These are phyloP conservation scores for Eutrema salsugineum DNA, from an alignment of 441 rosid genomes.

Conservation along the genomic window DNA sequence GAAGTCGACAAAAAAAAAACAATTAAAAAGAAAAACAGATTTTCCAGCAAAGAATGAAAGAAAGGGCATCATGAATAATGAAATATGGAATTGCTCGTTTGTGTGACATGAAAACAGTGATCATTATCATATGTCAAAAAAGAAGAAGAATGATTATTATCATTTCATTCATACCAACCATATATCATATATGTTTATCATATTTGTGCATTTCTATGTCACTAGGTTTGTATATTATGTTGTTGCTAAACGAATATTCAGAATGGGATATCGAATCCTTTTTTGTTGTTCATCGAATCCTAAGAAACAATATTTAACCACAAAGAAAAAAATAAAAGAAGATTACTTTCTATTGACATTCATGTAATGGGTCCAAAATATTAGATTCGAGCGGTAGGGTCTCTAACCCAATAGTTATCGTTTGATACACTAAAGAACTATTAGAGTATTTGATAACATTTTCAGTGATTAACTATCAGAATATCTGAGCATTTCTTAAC, in stretches of 20 bases:
- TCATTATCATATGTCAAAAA: neutral
- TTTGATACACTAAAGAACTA: neutral
- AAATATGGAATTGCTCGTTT: neutral
- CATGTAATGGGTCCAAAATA: constrained; percentile 18
- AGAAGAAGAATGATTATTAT: neutral
- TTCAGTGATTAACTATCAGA: neutral
- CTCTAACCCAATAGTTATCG: neutral
- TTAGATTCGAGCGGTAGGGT: constrained; percentile 19
- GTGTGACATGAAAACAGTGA: constrained; percentile 2
- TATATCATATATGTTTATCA: neutral
- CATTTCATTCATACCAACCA: neutral
- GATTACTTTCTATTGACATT: constrained; percentile 13
- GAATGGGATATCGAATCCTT: constrained; percentile 13
- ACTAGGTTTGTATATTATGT: neutral
- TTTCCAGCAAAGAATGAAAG: neutral
- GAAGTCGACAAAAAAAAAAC: neutral
- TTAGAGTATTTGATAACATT: neutral
- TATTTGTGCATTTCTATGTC: neutral
- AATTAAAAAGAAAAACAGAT: neutral
- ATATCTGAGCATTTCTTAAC: neutral
- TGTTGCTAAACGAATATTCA: constrained; percentile 1
- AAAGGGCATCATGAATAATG: neutral
- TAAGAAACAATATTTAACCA: constrained; percentile 4
- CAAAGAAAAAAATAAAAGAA: neutral
- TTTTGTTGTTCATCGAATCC: neutral